These are phyloP conservation scores for Nakazawaea peltata DNA, from an alignment of 805 yeast genomes.

Conservation along the genomic window DNA sequence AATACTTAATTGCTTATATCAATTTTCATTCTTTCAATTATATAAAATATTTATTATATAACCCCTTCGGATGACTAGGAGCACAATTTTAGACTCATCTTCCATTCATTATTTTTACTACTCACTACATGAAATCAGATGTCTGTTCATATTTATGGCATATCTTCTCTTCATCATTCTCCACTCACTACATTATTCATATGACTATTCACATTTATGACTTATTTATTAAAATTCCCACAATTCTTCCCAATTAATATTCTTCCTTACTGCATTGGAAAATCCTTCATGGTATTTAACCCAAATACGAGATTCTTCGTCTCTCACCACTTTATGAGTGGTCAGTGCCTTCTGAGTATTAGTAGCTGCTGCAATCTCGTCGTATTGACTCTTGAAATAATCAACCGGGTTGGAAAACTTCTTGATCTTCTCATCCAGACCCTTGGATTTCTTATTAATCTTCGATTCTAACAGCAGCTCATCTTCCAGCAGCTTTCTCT, in stretches of 20 bases:
- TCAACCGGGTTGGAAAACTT: conserved; percentile 21
- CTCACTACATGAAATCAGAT: too few species aligned
- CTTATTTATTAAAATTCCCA: conserved; percentile 38
- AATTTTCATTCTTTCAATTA: too few species aligned
- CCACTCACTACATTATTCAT: too few species aligned
- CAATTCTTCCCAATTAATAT: conserved; percentile 66
- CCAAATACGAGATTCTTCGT: conserved; percentile 48
- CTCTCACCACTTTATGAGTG: conserved; percentile 7
- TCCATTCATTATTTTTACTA: too few species aligned
- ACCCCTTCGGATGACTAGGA: too few species aligned
- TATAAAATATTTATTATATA: too few species aligned
- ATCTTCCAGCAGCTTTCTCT: conserved; percentile 8
- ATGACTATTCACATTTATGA: too few species aligned
- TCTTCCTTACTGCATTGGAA: conserved; percentile 84
- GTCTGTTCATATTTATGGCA: too few species aligned
- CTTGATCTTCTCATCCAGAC: conserved; percentile 4
- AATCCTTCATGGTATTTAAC: conserved; percentile 90
- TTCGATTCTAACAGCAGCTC: conserved; percentile 7
- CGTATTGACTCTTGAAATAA: conserved; percentile 37
- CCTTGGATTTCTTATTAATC: conserved; percentile 3
- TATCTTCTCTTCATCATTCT: too few species aligned
- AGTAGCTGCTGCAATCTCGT: conserved; percentile 12
- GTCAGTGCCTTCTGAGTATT: conserved; percentile 1
- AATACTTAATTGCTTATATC: too few species aligned
- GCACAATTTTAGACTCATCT: too few species aligned